Evolutionary conservation across 2,329 filamentous ascomycete genomes (phyloP).

Genomic region (Torrubiellomyces zombiae): DNA sequence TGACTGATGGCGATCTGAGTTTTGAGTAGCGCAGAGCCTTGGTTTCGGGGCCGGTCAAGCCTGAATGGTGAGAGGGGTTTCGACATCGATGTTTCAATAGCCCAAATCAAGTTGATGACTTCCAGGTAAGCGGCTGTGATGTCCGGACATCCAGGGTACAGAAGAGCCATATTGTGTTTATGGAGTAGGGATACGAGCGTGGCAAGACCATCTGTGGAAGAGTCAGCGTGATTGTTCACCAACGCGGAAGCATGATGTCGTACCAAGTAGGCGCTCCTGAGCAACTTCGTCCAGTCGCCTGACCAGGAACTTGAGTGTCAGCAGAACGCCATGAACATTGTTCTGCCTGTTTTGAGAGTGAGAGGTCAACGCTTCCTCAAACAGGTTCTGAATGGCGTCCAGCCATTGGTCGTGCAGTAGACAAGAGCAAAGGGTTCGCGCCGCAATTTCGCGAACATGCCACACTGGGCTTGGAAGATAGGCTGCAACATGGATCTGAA

Average conservation of each 20-base stretch:
- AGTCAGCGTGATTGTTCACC: slow-evolving; percentile 1
- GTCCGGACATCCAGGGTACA: slow-evolving; percentile 19
- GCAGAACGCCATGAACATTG: slow-evolving; percentile 38
- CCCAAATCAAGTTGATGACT: slow-evolving; percentile 24
- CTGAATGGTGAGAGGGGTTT: slow-evolving; percentile 8
- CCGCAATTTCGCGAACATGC: slow-evolving; percentile 70
- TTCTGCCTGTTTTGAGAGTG: slow-evolving; percentile 25
- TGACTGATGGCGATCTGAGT: slow-evolving; percentile 19
- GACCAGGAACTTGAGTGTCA: slow-evolving; percentile 39
- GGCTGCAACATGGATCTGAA: slow-evolving; percentile 39
- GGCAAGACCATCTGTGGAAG: slow-evolving; percentile 12
- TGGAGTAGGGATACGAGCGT: slow-evolving; percentile 14
- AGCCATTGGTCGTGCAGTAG: slow-evolving; percentile 35
- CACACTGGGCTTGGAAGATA: slow-evolving; percentile 56
- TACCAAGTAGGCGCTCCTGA: slow-evolving; percentile 24
- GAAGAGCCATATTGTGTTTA: slow-evolving; percentile 9
- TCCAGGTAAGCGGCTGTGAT: slow-evolving; percentile 29
- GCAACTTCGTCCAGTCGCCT: slow-evolving; percentile 34
- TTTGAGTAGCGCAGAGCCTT: slow-evolving; percentile 21
- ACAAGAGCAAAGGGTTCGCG: slow-evolving; percentile 52
- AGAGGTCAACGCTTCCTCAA: slow-evolving; percentile 13
- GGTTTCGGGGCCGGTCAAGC: slow-evolving; percentile 5
- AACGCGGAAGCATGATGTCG: slow-evolving; percentile 7
- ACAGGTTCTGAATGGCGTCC: slow-evolving; percentile 18
- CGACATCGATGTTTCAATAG: slow-evolving; percentile 10